Conservation (phyloP, 2,329 filamentous ascomycete species). For the Geoglossum cookeanum region DNA sequence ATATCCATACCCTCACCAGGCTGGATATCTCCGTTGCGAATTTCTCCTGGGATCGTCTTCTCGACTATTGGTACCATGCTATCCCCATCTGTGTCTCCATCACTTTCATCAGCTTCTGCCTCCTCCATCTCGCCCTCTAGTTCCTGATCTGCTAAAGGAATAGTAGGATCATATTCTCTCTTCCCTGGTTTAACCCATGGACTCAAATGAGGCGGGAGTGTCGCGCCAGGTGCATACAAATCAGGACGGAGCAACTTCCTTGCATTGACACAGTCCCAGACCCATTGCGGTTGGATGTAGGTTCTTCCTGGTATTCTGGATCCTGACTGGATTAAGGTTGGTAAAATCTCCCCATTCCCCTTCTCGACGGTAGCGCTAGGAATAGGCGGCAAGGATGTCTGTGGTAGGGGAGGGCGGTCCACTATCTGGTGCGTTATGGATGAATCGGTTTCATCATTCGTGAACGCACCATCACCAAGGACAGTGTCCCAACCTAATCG, state of each 20-base stretch:
- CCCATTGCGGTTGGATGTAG: slow-evolving; percentile 94
- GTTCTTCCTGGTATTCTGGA: slow-evolving; percentile 74
- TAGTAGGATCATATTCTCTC: slow-evolving; percentile 80
- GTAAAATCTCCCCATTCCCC: slow-evolving; percentile 26
- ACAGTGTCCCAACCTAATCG: slow-evolving; percentile 87
- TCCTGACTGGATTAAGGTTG: slow-evolving; percentile 28
- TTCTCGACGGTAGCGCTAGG: slow-evolving; percentile 27
- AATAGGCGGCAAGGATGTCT: slow-evolving; percentile 29
- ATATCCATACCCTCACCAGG: slow-evolving; percentile 28
- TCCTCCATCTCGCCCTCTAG: slow-evolving; percentile 66
- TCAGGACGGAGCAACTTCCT: slow-evolving; percentile 74
- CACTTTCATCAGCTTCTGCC: slow-evolving; percentile 39
- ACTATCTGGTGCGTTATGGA: slow-evolving; percentile 93
- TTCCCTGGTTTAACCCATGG: slow-evolving; percentile 80
- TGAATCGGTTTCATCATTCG: slow-evolving; percentile 68
- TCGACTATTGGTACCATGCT: slow-evolving; percentile 3
- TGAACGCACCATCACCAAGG: slow-evolving; percentile 81
- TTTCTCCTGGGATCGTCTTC: slow-evolving; percentile 9
- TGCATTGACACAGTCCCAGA: slow-evolving; percentile 93
- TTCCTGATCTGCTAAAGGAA: slow-evolving; percentile 72
- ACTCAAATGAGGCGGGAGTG: slow-evolving; percentile 83
- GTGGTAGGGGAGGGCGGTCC: slow-evolving; percentile 58
- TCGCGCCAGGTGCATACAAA: slow-evolving; percentile 73
- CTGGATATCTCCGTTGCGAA: slow-evolving; percentile 12
- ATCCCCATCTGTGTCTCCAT: slow-evolving; percentile 27